Evolutionary conservation across 345 rosid species (phyloP), one percentile per base, ranked within the genome.

Genomic region (Jatropha curcas): DNA sequence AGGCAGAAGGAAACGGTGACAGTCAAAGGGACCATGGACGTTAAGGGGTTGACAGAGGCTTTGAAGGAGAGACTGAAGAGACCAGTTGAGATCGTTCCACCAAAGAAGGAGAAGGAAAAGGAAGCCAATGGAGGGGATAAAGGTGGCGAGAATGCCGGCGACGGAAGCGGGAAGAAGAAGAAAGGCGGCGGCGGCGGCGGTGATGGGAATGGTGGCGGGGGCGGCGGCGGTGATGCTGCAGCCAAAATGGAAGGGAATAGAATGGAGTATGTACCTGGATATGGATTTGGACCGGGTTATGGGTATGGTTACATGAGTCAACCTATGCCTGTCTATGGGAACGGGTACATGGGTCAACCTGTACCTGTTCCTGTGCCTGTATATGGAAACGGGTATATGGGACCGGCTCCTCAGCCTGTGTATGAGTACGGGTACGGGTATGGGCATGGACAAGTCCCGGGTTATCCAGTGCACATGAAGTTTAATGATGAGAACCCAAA

Each of bases 1-100:
- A 77, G 64, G 72, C 85, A 72, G 74, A 95, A 87, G 77, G 93
- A 89, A 41, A 35, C 80, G 78, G 89, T 89, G 51, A 83, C 86
- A 14, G 93, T 92, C 34, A 95, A 73, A 2, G 99, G 98, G 45
- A 82, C 86, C 0, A 88, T 92, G 94, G 96, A 92, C 43, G 84
- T 79, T 2, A 85, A 91, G 67, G 83, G 78, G 30, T 64, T 95
- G 80, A 65, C 77, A 0, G 89, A 83, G 45, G 46, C 33, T 37
- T 41, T 95, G 70, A 82, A 76, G 84, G 84, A 82, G 45, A 90
- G 76, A 72, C 85, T 92, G 59, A 95, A 85, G 84, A 79, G 84
- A 71, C 30, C 73, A 0, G 90, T 88, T 7, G 83, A 86, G 64
- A 80, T 86, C 25, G 82, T 92, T 77, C 92, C 88, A 7, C 88